Evolutionary conservation across 1,284 basidiomycete genomes (phyloP).

Genomic region (Papiliotrema terrestris): DNA sequence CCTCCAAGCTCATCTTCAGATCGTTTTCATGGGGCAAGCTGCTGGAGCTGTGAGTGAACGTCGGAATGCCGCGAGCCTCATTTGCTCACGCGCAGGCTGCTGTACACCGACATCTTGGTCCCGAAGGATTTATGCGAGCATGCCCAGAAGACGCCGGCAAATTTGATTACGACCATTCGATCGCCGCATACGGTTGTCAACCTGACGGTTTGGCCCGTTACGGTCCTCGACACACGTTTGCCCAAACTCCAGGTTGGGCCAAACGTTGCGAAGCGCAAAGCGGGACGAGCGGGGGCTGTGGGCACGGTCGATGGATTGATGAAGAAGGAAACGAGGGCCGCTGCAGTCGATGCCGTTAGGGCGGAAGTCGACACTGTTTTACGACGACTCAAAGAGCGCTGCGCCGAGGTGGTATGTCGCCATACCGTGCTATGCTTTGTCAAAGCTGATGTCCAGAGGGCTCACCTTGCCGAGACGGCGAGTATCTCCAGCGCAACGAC

Average conservation of each 20-base stretch:
- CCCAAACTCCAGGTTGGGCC: conserved; percentile 40
- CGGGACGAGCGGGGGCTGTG: conserved; percentile 13
- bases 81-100: conserved; percentile 12
- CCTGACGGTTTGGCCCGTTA: conserved; percentile 6
- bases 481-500: background rate
- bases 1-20: conserved; percentile 4
- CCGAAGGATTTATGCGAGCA: conserved; percentile 19
- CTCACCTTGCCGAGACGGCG: background rate
- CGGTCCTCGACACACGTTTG: conserved; percentile 25
- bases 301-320: conserved; percentile 15
- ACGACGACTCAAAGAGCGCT: background rate
- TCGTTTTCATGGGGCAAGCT: conserved; percentile 31
- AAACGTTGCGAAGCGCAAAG: conserved; percentile 32
- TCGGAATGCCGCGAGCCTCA: background rate
- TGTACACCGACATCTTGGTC: conserved; percentile 21
- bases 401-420: background rate
- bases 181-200: conserved; percentile 6
- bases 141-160: background rate
- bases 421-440: background rate
- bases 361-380: conserved; percentile 1
- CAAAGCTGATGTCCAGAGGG: background rate
- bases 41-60: conserved; percentile 33
- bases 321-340: conserved; percentile 3
- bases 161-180: conserved; percentile 3
- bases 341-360: background rate